A percentile compares a stretch with the other conserved stretches of the same genome.
Conservation (phyloP, 352 stramenopile genomes). For the Phytophthora ohioensis region DNA sequence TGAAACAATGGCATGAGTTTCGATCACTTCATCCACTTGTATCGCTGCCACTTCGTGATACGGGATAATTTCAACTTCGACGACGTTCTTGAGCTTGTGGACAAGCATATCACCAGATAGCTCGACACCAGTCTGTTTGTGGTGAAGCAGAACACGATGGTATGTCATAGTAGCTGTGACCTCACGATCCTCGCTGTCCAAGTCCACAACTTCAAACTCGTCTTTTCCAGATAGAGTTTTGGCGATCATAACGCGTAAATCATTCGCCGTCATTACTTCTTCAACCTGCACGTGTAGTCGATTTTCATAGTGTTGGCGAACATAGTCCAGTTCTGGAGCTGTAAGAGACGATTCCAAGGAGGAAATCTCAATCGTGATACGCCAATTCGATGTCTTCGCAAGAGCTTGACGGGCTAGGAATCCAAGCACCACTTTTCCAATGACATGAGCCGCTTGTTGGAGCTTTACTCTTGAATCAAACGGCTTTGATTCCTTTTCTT, state of each 20-base stretch:
- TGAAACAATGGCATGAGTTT: slow-evolving; percentile 45
- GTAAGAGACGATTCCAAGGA: slow-evolving; percentile 46
- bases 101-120: slow-evolving; percentile 32
- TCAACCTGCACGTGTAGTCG: slow-evolving; percentile 50
- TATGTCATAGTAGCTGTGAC: slow-evolving; percentile 37
- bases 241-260: slow-evolving; percentile 59
- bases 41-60: slow-evolving; percentile 25
- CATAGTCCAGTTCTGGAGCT: slow-evolving; percentile 35
- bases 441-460: slow-evolving; percentile 46
- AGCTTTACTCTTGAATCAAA: slow-evolving; percentile 19
- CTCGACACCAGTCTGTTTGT: slow-evolving; percentile 34
- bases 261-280: slow-evolving; percentile 66
- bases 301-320: slow-evolving; percentile 20
- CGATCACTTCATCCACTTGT: slow-evolving; percentile 47
- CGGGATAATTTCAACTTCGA: slow-evolving; percentile 46
- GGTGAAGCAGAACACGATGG: slow-evolving; percentile 47
- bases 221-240: slow-evolving; percentile 44
- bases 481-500: slow-evolving; percentile 4
- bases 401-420: slow-evolving; percentile 53
- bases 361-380: slow-evolving; percentile 46
- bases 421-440: slow-evolving; percentile 62
- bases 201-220: slow-evolving; percentile 12
- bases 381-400: slow-evolving; percentile 60
- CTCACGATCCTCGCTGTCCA: neutral
- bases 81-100: slow-evolving; percentile 31